Evolutionary conservation across 176 grass and related monocot species (phyloP).

Genomic region (Saccharum officinarum): DNA sequence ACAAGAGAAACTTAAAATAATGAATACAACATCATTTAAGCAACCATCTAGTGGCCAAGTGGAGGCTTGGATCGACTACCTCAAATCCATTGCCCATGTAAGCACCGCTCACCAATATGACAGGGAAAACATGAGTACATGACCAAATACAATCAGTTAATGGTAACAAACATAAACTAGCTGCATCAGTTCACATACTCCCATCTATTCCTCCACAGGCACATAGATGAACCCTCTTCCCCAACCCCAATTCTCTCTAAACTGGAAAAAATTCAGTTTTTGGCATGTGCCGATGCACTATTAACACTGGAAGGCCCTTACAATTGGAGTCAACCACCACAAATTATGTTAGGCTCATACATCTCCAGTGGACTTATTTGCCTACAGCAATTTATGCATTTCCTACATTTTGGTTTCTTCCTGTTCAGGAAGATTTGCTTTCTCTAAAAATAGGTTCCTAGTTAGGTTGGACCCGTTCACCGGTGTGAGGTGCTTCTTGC

Average conservation of each 20-base stretch:
- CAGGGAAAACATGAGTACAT: too few species aligned
- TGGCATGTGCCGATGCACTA: too few species aligned
- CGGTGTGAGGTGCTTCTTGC: slow-evolving; percentile 9
- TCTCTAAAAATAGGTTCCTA: neutral
- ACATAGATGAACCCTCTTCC: too few species aligned
- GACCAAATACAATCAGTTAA: too few species aligned
- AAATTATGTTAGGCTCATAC: neutral
- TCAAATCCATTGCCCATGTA: too few species aligned
- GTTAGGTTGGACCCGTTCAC: slow-evolving; percentile 8
- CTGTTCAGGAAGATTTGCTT: neutral
- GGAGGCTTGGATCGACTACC: too few species aligned
- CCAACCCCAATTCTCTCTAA: neutral
- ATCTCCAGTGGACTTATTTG: neutral
- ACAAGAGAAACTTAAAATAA: neutral
- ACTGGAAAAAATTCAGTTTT: too few species aligned
- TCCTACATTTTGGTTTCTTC: neutral
- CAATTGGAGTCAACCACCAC: slow-evolving; percentile 13
- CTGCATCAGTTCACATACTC: too few species aligned
- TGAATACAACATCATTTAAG: neutral
- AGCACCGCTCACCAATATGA: too few species aligned
- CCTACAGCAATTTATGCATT: neutral
- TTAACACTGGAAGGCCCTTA: neutral
- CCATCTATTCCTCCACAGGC: too few species aligned
- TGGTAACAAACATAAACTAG: too few species aligned
- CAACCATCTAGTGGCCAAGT: neutral